Evolutionary conservation across 2,329 filamentous ascomycete genomes (phyloP), one percentile per base, ranked within the genome.

Genomic region (Myotisia sp.): DNA sequence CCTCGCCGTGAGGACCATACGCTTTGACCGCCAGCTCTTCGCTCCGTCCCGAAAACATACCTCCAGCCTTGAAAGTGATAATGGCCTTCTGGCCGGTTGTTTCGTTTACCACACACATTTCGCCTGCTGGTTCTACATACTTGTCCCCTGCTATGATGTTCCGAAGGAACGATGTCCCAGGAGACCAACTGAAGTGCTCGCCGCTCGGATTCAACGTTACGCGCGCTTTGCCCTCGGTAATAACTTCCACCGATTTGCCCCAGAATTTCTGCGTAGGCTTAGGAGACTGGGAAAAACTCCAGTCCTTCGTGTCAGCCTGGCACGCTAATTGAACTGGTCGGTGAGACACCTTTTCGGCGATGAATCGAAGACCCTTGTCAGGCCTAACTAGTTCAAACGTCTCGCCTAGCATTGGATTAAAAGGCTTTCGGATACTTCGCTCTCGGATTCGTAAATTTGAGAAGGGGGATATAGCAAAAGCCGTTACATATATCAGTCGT

Each of bases 91-190:
- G 75, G 5, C 86, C 84, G 0, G 77, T 84, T 4, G 71, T 79
- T 49, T 98, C 90, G 53, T 87, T 87, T 44, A 73, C 62, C 21
- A 98, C 72, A 16, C 77, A 75, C 82, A 95, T 90, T 27, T 73
- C 83, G 29, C 86, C 86, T 1, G 92, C 83, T 0, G 90, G 90
- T 59, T 98, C 90, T 8, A 95, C 76, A 52, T 98, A 98, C 59
- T 95, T 98, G 58, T 98, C 90, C 24, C 90, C 90, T 48, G 92
- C 87, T 36, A 98, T 92, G 34, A 98, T 84, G 53, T 98, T 98
- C 30, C 90, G 76, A 36, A 98, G 62, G 59, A 94, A 95, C 44
- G 81, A 83, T 3, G 84, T 93, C 1, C 87, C 84, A 12, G 83
- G 69, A 29, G 71, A 79, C 84, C 85, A 98, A 46, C 77, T 86